Percentiles rank a stretch among this genome's conserved stretches.
phyloP scores from a whole-genome alignment of 2,329 filamentous ascomycete species.

The Talaromyces sp. region DNA sequence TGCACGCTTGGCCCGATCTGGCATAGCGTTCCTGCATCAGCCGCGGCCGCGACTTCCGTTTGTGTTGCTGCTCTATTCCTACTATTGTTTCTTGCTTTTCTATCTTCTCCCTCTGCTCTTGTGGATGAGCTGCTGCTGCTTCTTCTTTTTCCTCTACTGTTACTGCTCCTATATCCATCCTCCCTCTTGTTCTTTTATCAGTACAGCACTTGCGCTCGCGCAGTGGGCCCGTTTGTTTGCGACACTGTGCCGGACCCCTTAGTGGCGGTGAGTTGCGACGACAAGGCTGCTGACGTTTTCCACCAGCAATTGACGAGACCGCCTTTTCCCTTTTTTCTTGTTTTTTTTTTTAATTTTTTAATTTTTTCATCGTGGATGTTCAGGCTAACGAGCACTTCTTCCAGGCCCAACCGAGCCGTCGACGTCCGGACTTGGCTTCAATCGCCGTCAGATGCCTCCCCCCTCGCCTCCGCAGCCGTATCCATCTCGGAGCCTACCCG shows the following conservation, averaged over 20 bases:
- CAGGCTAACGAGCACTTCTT: neutral
- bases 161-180: neutral
- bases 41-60: constrained; percentile 11
- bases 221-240: constrained; percentile 30
- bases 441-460: constrained; percentile 46
- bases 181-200: neutral
- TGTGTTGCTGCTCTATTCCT: neutral
- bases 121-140: neutral
- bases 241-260: constrained; percentile 29
- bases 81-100: neutral
- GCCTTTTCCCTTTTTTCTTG: neutral
- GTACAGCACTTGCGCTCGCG: constrained; percentile 24
- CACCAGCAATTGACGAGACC: neutral
- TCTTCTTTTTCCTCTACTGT: neutral
- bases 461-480: constrained; percentile 48
- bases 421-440: constrained; percentile 29
- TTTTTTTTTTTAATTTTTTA: neutral
- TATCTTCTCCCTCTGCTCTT: neutral
- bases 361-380: neutral
- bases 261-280: constrained; percentile 31
- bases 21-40: constrained; percentile 22
- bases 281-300: neutral
- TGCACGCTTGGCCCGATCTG: constrained; percentile 19
- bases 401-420: neutral
- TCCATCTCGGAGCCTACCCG: constrained; percentile 37